Evolutionary conservation across 208 protist genomes (phyloP), one percentile per base, ranked within the genome.

Genomic region (Leishmania lainsoni): DNA sequence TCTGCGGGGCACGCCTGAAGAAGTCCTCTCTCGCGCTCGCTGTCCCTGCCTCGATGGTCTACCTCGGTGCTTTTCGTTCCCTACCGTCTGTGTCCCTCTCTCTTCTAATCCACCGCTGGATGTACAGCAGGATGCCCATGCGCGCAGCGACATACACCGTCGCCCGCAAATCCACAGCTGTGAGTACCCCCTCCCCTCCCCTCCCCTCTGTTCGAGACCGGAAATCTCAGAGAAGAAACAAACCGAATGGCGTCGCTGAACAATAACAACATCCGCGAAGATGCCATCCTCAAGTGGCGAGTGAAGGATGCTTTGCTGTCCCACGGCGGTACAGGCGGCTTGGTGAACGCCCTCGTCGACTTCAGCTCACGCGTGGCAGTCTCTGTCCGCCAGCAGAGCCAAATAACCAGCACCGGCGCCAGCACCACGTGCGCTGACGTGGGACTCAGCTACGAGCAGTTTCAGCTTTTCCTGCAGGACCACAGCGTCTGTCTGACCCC

Each of bases 241-340:
- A 9, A 52, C 9, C 12, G 39, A 51, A 93, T 96, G 92, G 63
- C 87, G 8, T 83, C 77, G 32, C 83, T 87, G 56, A 90, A 89
- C 78, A 94, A 89, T 65, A 96, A 96, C 85, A 92, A 95, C 75
- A 88, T 88, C 4, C 86, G 92, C 42, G 92, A 96, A 80, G 94
- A 97, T 71, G 73, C 66, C 58, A 80, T 96, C 69, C 94, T 96
- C 77, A 81, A 87, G 16, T 39, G 77, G n/a, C 91, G 92, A 49
- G 92, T 97, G 69, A 96, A 96, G 86, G 68, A 76, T n/a, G 79
- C 80, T 6, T 76, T 95, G 10, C 84, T 92, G 58, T 75, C 81
- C 69, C 76, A 89, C 32, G 83, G 71, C 54, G 90, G 89, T 32
- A 78, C 84, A 20, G 83, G 80, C 14, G 86, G 83, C 12, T 83